A percentile compares a stretch with the other conserved stretches of the same genome.
phyloP scores from a whole-genome alignment of 2,329 filamentous ascomycete genomes.

The Mycocentrospora acerina region DNA sequence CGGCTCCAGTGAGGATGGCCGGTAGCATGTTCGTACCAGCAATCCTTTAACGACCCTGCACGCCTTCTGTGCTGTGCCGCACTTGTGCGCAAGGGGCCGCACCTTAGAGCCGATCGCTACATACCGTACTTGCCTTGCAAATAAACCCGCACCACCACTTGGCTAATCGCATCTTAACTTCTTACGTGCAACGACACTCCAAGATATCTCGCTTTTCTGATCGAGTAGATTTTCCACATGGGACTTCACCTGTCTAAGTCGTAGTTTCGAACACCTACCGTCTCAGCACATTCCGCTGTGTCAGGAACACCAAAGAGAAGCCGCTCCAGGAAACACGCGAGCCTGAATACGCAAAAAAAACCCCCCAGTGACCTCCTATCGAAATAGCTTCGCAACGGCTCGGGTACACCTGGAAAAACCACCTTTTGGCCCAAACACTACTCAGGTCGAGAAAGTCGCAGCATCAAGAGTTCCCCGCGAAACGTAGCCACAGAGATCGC shows the following conservation, averaged over 20 bases:
- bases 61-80: constrained; percentile 20
- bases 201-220: constrained; percentile 6
- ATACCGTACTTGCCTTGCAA: constrained; percentile 20
- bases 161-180: constrained; percentile 17
- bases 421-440: neutral
- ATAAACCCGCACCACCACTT: constrained; percentile 21
- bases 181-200: constrained; percentile 16
- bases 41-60: constrained; percentile 15
- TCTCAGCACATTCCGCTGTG: constrained; percentile 37
- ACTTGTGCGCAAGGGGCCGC: constrained; percentile 23
- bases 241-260: constrained; percentile 6
- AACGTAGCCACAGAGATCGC: constrained; percentile 3
- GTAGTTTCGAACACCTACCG: constrained; percentile 34
- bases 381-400: constrained; percentile 13
- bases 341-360: constrained; percentile 8
- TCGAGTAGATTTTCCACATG: constrained; percentile 7
- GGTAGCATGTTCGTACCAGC: constrained; percentile 22
- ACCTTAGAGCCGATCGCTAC: constrained; percentile 16
- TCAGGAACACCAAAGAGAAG: constrained; percentile 21
- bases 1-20: constrained; percentile 26
- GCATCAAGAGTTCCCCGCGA: constrained; percentile 1
- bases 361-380: constrained; percentile 8
- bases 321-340: constrained; percentile 6
- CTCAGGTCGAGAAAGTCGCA: neutral
- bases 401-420: constrained; percentile 10